A percentile compares a stretch with the other conserved stretches of the same genome.
These are phyloP conservation scores for Aspergillus pseudotamarii DNA, from an alignment of 2,329 filamentous ascomycete species.

Conservation along the genomic window DNA sequence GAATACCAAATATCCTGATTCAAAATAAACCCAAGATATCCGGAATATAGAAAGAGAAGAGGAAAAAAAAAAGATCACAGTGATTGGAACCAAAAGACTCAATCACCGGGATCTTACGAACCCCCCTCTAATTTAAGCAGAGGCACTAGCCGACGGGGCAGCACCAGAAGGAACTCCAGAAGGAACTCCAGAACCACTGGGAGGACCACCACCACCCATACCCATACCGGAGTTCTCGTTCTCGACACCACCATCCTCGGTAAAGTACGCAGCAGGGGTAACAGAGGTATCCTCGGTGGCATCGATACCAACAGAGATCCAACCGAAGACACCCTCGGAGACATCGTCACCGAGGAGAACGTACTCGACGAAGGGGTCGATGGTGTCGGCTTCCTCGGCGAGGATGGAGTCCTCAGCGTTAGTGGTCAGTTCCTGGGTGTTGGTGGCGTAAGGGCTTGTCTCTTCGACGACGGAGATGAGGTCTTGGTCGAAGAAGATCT, in stretches of 20 bases:
- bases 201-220: background rate
- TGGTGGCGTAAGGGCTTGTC: slow-evolving; percentile 50
- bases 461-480: slow-evolving; percentile 57
- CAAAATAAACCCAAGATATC: background rate
- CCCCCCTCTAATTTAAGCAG: background rate
- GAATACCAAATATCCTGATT: background rate
- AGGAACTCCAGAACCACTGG: slow-evolving; percentile 1
- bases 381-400: slow-evolving; percentile 52
- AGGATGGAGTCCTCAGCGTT: slow-evolving; percentile 58
- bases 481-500: slow-evolving; percentile 66
- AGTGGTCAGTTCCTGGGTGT: slow-evolving; percentile 50
- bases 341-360: slow-evolving; percentile 57
- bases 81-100: background rate
- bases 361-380: slow-evolving; percentile 63
- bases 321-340: slow-evolving; percentile 56
- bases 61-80: background rate
- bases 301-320: slow-evolving; percentile 58
- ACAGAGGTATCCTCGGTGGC: slow-evolving; percentile 34
- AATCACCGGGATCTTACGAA: background rate
- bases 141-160: background rate
- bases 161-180: background rate
- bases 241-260: slow-evolving; percentile 38
- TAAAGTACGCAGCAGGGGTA: slow-evolving; percentile 34
- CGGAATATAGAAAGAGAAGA: background rate
- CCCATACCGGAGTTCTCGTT: slow-evolving; percentile 26